Evolutionary conservation across 495 filamentous ascomycete genomes (phyloP).

Genomic region (Hypoxylon fuscum): DNA sequence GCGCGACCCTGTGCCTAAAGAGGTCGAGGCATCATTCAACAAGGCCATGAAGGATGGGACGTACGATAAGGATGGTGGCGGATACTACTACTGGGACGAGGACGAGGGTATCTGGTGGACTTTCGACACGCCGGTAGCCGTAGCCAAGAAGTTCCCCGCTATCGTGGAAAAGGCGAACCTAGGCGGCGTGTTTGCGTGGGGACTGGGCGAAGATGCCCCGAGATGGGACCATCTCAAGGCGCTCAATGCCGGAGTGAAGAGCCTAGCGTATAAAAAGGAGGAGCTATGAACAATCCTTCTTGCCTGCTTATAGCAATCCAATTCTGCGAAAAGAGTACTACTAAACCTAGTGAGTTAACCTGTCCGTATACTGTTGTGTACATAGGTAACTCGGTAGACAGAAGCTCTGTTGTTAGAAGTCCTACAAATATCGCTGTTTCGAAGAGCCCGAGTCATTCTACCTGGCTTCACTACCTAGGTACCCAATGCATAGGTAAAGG

Average conservation of each 20-base stretch:
- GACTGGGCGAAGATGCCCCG: conserved; percentile 73
- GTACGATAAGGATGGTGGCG: conserved; percentile 67
- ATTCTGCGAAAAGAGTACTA: no score
- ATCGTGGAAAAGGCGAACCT: conserved; percentile 67
- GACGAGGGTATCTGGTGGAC: conserved; percentile 73
- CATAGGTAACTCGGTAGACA: no score
- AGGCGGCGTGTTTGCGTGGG: conserved; percentile 79
- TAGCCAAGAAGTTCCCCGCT: conserved; percentile 68
- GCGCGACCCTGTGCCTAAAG: conserved; percentile 57
- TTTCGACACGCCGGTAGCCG: conserved; percentile 72
- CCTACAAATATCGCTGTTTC: no score
- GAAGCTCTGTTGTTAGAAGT: no score
- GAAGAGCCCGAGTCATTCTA: no score
- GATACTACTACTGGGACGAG: conserved; percentile 74
- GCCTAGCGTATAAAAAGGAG: conserved; percentile 40
- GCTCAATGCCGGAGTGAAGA: conserved; percentile 59
- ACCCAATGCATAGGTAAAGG: no score
- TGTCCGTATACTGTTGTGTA: no score
- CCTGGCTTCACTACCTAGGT: no score
- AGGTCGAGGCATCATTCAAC: conserved; percentile 58
- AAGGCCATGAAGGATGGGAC: conserved; percentile 62
- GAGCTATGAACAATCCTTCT: conserved; percentile 24
- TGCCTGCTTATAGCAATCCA: neutral
- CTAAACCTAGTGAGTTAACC: no score
- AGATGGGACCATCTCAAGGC: conserved; percentile 66